phyloP scores from a whole-genome alignment of 1,139 yeast species.

The Pichia sp. region DNA sequence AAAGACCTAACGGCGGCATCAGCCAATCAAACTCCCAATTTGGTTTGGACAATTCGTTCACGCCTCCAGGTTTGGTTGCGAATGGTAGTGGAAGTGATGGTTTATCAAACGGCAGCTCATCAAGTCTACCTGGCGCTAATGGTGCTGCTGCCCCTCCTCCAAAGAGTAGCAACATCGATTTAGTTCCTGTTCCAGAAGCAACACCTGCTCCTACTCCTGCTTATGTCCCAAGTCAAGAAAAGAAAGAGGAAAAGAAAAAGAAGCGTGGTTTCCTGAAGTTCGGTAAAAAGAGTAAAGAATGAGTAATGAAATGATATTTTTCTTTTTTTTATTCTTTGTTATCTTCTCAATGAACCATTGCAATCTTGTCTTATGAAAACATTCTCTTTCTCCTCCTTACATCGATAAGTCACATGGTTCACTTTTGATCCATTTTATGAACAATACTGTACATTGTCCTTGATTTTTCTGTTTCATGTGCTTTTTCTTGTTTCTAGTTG shows the following conservation, averaged over 20 bases:
- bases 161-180: conserved; percentile 9
- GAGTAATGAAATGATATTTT: background rate
- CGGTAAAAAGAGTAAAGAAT: conserved; percentile 20
- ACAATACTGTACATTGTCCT: background rate
- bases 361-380: background rate
- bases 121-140: conserved; percentile 11
- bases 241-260: conserved; percentile 24
- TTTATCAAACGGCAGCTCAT: conserved; percentile 13
- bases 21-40: conserved; percentile 8
- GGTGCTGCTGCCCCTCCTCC: background rate
- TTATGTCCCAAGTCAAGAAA: conserved; percentile 19
- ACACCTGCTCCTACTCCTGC: conserved; percentile 32
- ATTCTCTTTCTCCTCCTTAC: background rate
- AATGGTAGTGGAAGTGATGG: conserved; percentile 7
- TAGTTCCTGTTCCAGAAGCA: conserved; percentile 31
- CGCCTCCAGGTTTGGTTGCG: conserved; percentile 9
- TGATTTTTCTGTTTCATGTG: background rate
- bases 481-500: background rate
- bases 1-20: conserved; percentile 2
- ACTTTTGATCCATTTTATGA: background rate
- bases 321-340: background rate
- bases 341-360: background rate
- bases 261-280: conserved; percentile 22
- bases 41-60: conserved; percentile 10
- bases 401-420: background rate